Evolutionary conservation across 306 rosid genomes (phyloP).

Genomic region (cucumber (Cucumis sativus)): DNA sequence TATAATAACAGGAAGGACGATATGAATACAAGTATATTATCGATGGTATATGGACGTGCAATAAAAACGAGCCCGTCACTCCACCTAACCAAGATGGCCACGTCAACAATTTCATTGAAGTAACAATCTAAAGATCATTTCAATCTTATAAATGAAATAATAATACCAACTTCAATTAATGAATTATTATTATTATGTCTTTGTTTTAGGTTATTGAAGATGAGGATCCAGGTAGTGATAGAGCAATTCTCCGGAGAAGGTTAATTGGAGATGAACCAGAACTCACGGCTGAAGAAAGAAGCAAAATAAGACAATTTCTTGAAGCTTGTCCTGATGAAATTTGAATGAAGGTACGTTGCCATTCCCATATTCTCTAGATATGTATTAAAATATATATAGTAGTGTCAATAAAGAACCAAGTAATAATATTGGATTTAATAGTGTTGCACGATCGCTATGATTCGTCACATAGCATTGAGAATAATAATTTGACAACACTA

Average conservation of each 20-base stretch:
- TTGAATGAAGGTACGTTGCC: conserved; percentile 12
- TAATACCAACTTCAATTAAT: background rate
- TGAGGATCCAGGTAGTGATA: conserved; percentile 20
- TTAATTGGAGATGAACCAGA: conserved; percentile 50
- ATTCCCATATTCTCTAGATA: background rate
- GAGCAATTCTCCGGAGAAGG: conserved; percentile 39
- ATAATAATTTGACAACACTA: background rate
- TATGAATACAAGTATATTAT: conserved; percentile 89
- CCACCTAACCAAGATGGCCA: conserved; percentile 77
- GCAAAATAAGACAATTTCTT: conserved; percentile 46
- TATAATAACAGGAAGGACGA: conserved; percentile 64
- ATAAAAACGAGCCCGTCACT: conserved; percentile 30
- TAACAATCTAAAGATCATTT: conserved; percentile 24
- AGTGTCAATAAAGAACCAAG: background rate
- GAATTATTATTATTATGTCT: too few relatives aligned
- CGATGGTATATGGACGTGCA: conserved; percentile 71
- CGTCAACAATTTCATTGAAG: conserved; percentile 64
- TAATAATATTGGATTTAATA: background rate
- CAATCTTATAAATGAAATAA: background rate
- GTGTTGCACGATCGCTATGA: background rate
- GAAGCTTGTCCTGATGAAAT: conserved; percentile 44
- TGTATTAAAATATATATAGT: background rate
- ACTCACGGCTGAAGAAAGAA: conserved; percentile 49
- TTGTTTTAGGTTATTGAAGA: conserved; percentile 49
- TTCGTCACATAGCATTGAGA: background rate